Percentiles rank a stretch among this genome's conserved stretches.
Evolutionary conservation across 306 rosid species (phyloP).

Genomic region (Leucaena leucocephala): DNA sequence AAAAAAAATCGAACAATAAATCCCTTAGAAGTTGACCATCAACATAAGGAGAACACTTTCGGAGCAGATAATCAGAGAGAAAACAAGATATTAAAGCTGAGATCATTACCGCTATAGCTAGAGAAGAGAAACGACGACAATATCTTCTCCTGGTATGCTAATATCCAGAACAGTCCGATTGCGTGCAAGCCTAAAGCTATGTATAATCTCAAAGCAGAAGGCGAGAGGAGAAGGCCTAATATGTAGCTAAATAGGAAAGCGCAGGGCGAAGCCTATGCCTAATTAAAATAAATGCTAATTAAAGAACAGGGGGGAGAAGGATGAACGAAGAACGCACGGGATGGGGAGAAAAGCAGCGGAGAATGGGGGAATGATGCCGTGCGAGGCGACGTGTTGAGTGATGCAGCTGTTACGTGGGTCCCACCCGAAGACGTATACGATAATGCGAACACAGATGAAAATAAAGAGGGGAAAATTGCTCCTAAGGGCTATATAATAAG

Average conservation of each 20-base stretch:
- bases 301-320: background rate
- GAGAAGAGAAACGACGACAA: background rate
- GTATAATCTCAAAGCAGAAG: background rate
- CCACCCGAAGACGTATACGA: background rate
- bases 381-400: slow-evolving; percentile 45
- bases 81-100: background rate
- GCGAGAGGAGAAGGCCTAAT: background rate
- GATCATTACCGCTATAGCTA: slow-evolving; percentile 2
- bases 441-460: background rate
- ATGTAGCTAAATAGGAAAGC: background rate
- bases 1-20: background rate
- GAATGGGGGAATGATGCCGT: slow-evolving; percentile 23
- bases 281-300: background rate
- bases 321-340: background rate
- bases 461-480: background rate
- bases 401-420: slow-evolving; percentile 13
- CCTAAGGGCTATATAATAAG: background rate
- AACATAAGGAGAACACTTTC: background rate
- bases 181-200: background rate
- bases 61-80: background rate
- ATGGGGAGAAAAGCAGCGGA: background rate
- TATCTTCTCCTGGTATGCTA: background rate
- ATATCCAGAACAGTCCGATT: background rate
- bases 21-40: background rate
- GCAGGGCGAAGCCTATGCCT: too few relatives aligned